phyloP scores from a whole-genome alignment of 306 rosid genomes.

The Vicia faba region DNA sequence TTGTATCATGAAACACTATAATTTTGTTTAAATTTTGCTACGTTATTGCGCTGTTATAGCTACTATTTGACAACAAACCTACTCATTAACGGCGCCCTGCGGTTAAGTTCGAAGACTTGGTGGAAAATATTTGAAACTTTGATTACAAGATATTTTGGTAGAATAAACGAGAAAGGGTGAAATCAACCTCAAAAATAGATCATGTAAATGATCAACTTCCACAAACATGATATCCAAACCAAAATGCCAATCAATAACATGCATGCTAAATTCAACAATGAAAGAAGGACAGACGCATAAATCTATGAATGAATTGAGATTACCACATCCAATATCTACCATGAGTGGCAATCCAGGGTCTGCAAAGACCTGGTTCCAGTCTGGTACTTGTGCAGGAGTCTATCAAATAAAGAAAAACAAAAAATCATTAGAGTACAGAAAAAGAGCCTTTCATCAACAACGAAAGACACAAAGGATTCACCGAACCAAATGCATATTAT shows the following conservation, averaged over 20 bases:
- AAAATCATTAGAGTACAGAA: constrained; percentile 22
- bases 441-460: constrained; percentile 10
- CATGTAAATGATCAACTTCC: constrained; percentile 24
- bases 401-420: constrained; percentile 41
- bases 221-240: constrained; percentile 2
- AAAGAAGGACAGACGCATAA: constrained; percentile 5
- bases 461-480: neutral
- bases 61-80: neutral
- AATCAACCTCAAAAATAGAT: constrained; percentile 4
- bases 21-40: neutral
- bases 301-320: constrained; percentile 28
- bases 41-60: neutral
- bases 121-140: constrained; percentile 5
- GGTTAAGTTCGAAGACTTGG: neutral
- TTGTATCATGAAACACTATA: neutral
- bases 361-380: constrained; percentile 75
- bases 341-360: constrained; percentile 89
- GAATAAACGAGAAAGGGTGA: constrained; percentile 7
- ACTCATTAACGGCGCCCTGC: neutral
- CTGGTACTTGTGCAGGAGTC: constrained; percentile 72
- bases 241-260: neutral
- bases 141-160: constrained; percentile 8
- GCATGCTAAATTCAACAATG: constrained; percentile 8
- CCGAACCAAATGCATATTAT: constrained; percentile 2
- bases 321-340: constrained; percentile 96